phyloP scores from a whole-genome alignment of 2,329 filamentous ascomycete genomes.

The Alternaria hordeiaustralica region DNA sequence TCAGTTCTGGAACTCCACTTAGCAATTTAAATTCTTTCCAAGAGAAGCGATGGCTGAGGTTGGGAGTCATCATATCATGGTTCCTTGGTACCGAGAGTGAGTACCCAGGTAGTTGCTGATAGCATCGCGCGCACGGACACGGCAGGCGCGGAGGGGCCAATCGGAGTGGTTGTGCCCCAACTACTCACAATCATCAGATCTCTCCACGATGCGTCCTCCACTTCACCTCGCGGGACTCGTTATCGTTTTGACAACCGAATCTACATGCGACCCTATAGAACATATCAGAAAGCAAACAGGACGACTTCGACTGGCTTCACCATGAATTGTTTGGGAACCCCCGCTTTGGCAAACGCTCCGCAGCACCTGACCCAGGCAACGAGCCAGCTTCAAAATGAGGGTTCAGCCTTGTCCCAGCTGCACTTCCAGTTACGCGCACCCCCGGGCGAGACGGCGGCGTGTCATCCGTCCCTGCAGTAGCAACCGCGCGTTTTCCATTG shows the following conservation, averaged over 20 bases:
- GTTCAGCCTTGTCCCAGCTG: slow-evolving; percentile 1
- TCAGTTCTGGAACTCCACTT: neutral
- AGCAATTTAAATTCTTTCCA: neutral
- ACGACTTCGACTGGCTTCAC: neutral
- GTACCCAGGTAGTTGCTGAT: neutral
- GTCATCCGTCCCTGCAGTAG: neutral
- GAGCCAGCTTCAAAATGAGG: neutral
- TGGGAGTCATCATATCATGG: neutral
- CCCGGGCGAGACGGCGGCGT: neutral
- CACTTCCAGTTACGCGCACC: neutral
- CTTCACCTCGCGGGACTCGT: neutral
- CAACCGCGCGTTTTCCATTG: neutral
- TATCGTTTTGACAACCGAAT: neutral
- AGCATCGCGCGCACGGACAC: neutral
- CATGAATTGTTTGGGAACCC: neutral
- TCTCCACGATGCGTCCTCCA: neutral
- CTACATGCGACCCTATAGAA: neutral
- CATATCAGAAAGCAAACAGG: neutral
- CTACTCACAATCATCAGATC: neutral
- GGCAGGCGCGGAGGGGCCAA: slow-evolving; percentile 7
- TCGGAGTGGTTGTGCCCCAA: slow-evolving; percentile 6
- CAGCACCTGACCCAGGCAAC: slow-evolving; percentile 2
- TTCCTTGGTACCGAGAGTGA: neutral
- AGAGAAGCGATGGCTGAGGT: neutral
- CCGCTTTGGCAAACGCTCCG: neutral